Base-by-base conservation (phyloP, 768 basidiomycete genomes). In the Suillus lakei region DNA sequence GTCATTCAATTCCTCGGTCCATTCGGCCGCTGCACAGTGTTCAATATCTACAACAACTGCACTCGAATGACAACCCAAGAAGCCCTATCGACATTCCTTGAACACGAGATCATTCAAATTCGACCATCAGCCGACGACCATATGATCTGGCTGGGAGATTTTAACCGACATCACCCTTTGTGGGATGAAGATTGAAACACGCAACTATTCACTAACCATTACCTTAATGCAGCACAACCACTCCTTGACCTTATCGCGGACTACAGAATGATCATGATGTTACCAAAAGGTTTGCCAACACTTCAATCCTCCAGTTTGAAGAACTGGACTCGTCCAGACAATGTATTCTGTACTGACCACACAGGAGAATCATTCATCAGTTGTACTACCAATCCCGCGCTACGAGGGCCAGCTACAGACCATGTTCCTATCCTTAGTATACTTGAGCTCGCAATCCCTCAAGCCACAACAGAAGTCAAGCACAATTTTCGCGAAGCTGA, bases 111-210 rank as follows among this genome's bases (percentile, higher is more conserved):
- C 3, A 12, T 30, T 0, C 1, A 1, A 18, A 4, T 64, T 18
- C 13, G 39, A 6, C 50, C 61, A 0, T 12, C 59, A 3, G 34
- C 32, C 13, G 15, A 59, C 0, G 54, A 66, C 26, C 68, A 69
- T 26, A 34, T 72, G 41, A 26, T 74, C 8, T 44, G 43, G 43
- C 3, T 44, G 1, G 43, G 43, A 4, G 43, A 44, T 4, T 44
- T 44, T 4, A 75, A 73, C 34, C 34, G 64, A 5, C 74, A 75
- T 41, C 74, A 74, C 62, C 72, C 70, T 0, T 39, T 69, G 0
- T 75, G 74, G 74, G 73, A 74, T 5, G 67, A 69, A 1, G n/a
- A 61, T 2, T 15, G 13, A 0, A 53, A 62, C 18, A 65, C 69
- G 43, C 67, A 72, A 26, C 67, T 74, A 0, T 69, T 72, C 43